Percentiles rank a stretch among this genome's conserved stretches.
Conservation (phyloP, 2,329 filamentous ascomycete genomes). For the Fusarium marasasianum region DNA sequence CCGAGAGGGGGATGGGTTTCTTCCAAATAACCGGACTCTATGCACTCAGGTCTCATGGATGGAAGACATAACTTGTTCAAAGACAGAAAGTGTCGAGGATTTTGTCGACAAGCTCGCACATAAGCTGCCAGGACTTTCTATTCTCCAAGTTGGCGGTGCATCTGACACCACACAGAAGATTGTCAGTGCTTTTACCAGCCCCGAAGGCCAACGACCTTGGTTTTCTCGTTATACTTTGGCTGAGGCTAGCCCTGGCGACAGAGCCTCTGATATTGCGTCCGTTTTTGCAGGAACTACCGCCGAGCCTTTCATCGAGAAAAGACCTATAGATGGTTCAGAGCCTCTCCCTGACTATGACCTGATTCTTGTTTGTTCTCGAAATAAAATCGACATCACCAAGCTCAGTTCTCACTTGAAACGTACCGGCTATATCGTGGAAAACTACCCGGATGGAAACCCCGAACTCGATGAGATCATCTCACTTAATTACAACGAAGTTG, state of each 20-base stretch:
- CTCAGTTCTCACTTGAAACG: slow-evolving; percentile 41
- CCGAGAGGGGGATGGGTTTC: slow-evolving; percentile 47
- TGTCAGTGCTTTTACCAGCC: slow-evolving; percentile 41
- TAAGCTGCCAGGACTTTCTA: slow-evolving; percentile 50
- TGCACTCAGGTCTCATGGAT: slow-evolving; percentile 61
- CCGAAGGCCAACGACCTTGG: slow-evolving; percentile 42
- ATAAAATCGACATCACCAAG: slow-evolving; percentile 10
- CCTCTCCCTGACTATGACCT: slow-evolving; percentile 47
- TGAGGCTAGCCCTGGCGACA: slow-evolving; percentile 9
- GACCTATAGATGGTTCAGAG: slow-evolving; percentile 31
- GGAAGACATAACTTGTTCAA: slow-evolving; percentile 46
- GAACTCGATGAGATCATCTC: not conserved
- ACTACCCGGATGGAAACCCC: not conserved
- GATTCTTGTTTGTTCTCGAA: slow-evolving; percentile 41
- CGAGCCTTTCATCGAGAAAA: slow-evolving; percentile 44
- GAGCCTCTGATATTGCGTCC: not conserved
- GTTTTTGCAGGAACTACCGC: slow-evolving; percentile 23
- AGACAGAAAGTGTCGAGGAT: slow-evolving; percentile 31
- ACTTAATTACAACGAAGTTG: not conserved
- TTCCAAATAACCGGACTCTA: slow-evolving; percentile 60
- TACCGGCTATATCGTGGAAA: slow-evolving; percentile 44
- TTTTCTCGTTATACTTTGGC: slow-evolving; percentile 49
- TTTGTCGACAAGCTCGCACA: slow-evolving; percentile 50
- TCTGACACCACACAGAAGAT: slow-evolving; percentile 30
- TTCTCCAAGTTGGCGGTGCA: slow-evolving; percentile 52